Evolutionary conservation across 495 filamentous ascomycete genomes (phyloP).

Genomic region (Trichoderma erinaceum): DNA sequence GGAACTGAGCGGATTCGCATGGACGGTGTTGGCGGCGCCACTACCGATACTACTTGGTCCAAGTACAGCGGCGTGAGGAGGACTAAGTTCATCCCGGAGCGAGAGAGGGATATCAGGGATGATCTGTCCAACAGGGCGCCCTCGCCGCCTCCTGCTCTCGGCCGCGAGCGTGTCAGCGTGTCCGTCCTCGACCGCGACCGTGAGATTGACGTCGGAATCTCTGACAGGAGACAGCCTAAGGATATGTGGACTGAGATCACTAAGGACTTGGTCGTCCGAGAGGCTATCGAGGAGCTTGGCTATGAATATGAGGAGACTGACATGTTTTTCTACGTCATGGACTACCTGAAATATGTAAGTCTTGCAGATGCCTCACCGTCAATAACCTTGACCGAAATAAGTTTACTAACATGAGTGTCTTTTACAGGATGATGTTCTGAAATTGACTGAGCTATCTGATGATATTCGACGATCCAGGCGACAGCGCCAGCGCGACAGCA

Average conservation of each 20-base stretch:
- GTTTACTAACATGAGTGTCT: neutral
- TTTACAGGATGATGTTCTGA: slow-evolving; percentile 74
- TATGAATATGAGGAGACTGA: slow-evolving; percentile 93
- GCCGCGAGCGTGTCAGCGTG: slow-evolving; percentile 12
- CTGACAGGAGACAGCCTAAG: slow-evolving; percentile 43
- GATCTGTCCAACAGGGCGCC: neutral
- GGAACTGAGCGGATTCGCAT: slow-evolving; percentile 69
- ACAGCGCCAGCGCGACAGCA: slow-evolving; percentile 64
- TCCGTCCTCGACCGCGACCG: slow-evolving; percentile 26
- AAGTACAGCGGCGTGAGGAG: slow-evolving; percentile 70
- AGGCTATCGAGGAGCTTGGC: slow-evolving; percentile 77
- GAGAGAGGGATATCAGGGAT: slow-evolving; percentile 25
- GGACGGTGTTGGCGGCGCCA: slow-evolving; percentile 63
- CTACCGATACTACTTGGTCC: slow-evolving; percentile 66
- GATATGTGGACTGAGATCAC: slow-evolving; percentile 97
- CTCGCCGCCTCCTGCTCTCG: neutral
- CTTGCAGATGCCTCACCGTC: neutral
- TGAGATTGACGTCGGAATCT: slow-evolving; percentile 38
- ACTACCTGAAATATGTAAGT: slow-evolving; percentile 83
- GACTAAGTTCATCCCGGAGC: slow-evolving; percentile 56
- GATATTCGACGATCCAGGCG: slow-evolving; percentile 71
- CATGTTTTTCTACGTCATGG: slow-evolving; percentile 84
- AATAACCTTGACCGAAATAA: neutral
- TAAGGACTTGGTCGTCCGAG: slow-evolving; percentile 80
- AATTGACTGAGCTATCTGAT: slow-evolving; percentile 75